Evolutionary conservation across 1,139 yeast genomes (phyloP), one percentile per base, ranked within the genome.

Genomic region (Meyerozyma athensensis): DNA sequence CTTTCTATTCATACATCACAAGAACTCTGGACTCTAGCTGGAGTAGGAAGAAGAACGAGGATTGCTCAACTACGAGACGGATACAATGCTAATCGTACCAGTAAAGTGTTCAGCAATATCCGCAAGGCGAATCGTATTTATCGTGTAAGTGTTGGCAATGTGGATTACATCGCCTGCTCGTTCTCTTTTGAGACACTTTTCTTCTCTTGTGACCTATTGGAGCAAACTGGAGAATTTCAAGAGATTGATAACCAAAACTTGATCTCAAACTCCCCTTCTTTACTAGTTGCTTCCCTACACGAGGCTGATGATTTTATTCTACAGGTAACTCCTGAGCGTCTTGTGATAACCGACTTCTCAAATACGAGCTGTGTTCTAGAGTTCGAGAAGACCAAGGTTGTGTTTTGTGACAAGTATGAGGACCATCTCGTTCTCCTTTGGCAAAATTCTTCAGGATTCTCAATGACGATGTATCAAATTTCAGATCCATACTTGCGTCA

Each of bases 1-100:
- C 35, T 50, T 12, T 38, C 44, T 8, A 48, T 44, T 20, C 52
- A 52, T 26, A 44, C 56, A 5, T 50, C 53, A 13, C 62, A 65
- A 30, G 78, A 74, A 38, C 43, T 75, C 1, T 76, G 77, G 77
- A 62, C 72, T 3, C 55, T 74, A 4, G 61, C 75, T 5, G 79
- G 79, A 0, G 43, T 50, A 3, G 69, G 67, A 0, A 62, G 61
- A 33, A 50, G 65, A 35, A 54, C 73, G 3, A 61, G 63, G 21
- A 39, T 76, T 2, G 59, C 68, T 2, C 70, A 65, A 12, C 46
- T 76, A 5, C 56, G 67, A 36, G 37, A 49, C 24, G 81, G 81
- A 0, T 57, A 68, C 35, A 33, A 47, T 5, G 67, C 67, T 1
- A 40, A 44, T 42, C 5, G 54, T 54, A 0, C 33, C 43, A 3